These are phyloP conservation scores for Fusarium xylarioides DNA, from an alignment of 2,329 filamentous ascomycete species.

Conservation along the genomic window DNA sequence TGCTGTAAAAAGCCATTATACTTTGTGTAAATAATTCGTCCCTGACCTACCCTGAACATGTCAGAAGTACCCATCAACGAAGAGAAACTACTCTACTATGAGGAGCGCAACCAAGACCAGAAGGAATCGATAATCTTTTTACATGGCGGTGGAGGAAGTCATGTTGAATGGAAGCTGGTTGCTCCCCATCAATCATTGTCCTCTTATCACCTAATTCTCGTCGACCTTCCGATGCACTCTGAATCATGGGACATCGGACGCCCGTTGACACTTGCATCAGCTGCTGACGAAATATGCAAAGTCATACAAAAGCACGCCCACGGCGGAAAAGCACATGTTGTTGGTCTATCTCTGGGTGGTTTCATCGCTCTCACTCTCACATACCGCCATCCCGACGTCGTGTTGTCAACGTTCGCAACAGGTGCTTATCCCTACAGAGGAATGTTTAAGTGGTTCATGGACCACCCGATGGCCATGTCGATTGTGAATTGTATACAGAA, in stretches of 20 bases:
- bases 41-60: background rate
- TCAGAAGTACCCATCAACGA: background rate
- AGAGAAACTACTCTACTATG: background rate
- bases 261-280: background rate
- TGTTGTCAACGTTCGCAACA: slow-evolving; percentile 10
- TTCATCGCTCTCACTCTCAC: slow-evolving; percentile 14
- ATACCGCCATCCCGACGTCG: background rate
- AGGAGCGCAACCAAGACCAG: background rate
- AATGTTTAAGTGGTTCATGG: slow-evolving; percentile 18
- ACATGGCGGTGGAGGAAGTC: slow-evolving; percentile 6
- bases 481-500: background rate
- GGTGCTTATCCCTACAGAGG: slow-evolving; percentile 15
- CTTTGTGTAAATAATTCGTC: background rate
- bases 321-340: slow-evolving; percentile 49
- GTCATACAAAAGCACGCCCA: slow-evolving; percentile 49
- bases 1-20: background rate
- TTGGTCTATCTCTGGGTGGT: slow-evolving; percentile 49
- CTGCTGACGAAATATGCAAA: slow-evolving; percentile 37
- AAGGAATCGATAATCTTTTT: slow-evolving; percentile 7
- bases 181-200: background rate
- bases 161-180: slow-evolving; percentile 16
- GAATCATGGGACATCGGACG: background rate
- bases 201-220: slow-evolving; percentile 12
- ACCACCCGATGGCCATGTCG: slow-evolving; percentile 1
- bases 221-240: slow-evolving; percentile 24